Evolutionary conservation across 2,329 filamentous ascomycete species (phyloP).

Genomic region (Fusarium odoratissimum): DNA sequence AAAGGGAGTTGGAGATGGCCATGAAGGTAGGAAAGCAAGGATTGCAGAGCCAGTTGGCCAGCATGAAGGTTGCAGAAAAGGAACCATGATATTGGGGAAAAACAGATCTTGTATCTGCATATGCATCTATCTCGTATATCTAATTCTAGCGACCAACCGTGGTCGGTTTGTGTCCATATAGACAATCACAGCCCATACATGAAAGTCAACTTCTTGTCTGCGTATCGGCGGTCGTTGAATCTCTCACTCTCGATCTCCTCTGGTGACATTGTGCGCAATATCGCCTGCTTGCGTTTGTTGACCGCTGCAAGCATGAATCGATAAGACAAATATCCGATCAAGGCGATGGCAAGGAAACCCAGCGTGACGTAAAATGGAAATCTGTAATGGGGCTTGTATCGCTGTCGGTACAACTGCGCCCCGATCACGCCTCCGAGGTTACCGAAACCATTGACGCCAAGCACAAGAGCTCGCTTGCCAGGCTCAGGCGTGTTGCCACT

Average conservation of each 20-base stretch:
- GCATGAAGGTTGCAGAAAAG: constrained; percentile 43
- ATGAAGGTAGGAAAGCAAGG: constrained; percentile 77
- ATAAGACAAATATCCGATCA: constrained; percentile 41
- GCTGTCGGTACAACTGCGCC: constrained; percentile 42
- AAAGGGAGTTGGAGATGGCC: constrained; percentile 74
- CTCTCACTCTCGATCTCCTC: constrained; percentile 44
- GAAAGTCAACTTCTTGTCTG: constrained; percentile 46
- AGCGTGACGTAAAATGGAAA: constrained; percentile 44
- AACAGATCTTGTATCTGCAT: neutral
- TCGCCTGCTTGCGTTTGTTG: constrained; percentile 35
- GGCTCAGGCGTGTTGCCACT: constrained; percentile 47
- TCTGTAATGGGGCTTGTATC: constrained; percentile 39
- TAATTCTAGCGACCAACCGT: constrained; percentile 8
- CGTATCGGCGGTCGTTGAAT: constrained; percentile 41
- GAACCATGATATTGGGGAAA: constrained; percentile 26
- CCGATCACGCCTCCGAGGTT: constrained; percentile 45
- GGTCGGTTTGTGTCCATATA: neutral
- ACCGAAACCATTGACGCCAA: constrained; percentile 46
- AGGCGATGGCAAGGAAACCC: constrained; percentile 37
- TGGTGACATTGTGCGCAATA: constrained; percentile 35
- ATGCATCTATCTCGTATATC: constrained; percentile 14
- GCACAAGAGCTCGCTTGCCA: constrained; percentile 44
- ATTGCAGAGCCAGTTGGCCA: constrained; percentile 68
- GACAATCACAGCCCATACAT: constrained; percentile 41
- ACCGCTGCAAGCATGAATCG: constrained; percentile 36